Conservation (phyloP, 2,329 filamentous ascomycete species). For the Claviceps lovelessii region DNA sequence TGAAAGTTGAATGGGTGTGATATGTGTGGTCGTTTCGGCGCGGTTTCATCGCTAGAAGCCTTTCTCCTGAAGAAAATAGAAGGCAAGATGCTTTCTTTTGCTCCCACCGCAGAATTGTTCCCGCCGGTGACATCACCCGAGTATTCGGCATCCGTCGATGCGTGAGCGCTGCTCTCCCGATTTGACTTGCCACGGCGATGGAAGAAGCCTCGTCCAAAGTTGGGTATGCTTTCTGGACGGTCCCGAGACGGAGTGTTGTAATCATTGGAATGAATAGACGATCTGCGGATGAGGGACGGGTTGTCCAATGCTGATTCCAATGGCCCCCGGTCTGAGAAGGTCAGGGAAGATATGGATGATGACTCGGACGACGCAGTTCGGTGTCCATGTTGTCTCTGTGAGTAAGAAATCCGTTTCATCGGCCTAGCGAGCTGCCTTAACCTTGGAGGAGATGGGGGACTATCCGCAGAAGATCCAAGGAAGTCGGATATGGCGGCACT, state of each 20-base stretch:
- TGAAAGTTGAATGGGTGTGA: conserved; percentile 54
- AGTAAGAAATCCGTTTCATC: conserved; percentile 38
- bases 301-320: conserved; percentile 38
- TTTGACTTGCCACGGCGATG: conserved; percentile 35
- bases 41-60: conserved; percentile 20
- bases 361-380: conserved; percentile 38
- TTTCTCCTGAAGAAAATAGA: conserved; percentile 38
- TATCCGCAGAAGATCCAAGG: conserved; percentile 44
- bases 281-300: conserved; percentile 36
- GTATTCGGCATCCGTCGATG: conserved; percentile 35
- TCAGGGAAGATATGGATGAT: conserved; percentile 36
- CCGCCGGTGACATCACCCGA: conserved; percentile 29
- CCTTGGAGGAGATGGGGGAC: conserved; percentile 45
- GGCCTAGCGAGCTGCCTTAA: conserved; percentile 45
- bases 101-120: conserved; percentile 12
- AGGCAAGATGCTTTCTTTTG: conserved; percentile 33
- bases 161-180: conserved; percentile 35
- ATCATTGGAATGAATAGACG: conserved; percentile 40
- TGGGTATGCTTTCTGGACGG: conserved; percentile 43
- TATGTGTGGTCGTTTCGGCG: conserved; percentile 35
- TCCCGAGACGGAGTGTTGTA: conserved; percentile 39
- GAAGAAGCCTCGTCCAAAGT: conserved; percentile 46
- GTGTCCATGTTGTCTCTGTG: conserved; percentile 18
- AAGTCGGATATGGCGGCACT: conserved; percentile 23
- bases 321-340: conserved; percentile 24